Evolutionary conservation across 768 basidiomycete species (phyloP), one percentile per base, ranked within the genome.

Genomic region (Leccinum barrowsii): DNA sequence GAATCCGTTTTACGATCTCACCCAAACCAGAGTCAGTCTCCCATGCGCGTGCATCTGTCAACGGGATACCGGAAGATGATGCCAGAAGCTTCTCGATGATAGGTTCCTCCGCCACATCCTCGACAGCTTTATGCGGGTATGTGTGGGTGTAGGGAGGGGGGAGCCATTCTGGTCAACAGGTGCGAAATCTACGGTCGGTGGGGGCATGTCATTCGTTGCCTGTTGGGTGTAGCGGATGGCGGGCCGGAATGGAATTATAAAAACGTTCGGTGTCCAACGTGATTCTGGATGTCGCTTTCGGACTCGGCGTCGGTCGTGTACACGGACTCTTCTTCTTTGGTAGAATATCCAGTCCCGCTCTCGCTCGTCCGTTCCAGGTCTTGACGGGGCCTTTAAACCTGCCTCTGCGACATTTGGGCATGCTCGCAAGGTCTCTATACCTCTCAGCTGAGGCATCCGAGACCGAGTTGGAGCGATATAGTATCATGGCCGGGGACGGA

Each of bases 341-440:
- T 32, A 4, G 66, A 73, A 30, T 51, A 62, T 46, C 68, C 70
- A 19, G 67, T 69, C 24, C 63, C 67, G 5, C 73, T 73, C n/a
- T 49, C 52, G 40, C 64, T 64, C 5, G 59, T 52, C 11, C 69
- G 69, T 28, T 75, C 68, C 71, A 76, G n/a, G 65, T 68, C 21
- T 73, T 67, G 5, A 75, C 67, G 32, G 73, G 72, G 44, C 71
- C 70, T 56, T 67, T 70, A 49, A 73, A 73, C 55, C 52, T 67
- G 37, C 68, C 72, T 59, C 63, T 61, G 32, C 67, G 68, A 57
- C 64, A 68, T 58, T 57, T 65, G 52, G 59, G 70, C 65, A 73
- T 65, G 17, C 53, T 50, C 32, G 72, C 62, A 24, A 70, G 63
- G 56, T 69, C 64, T 60, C 59, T 59, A 50, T 65, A 63, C 48